A percentile compares a stretch with the other conserved stretches of the same genome.
Evolutionary conservation across 495 filamentous ascomycete species (phyloP).

Genomic region (Neurospora discreta): DNA sequence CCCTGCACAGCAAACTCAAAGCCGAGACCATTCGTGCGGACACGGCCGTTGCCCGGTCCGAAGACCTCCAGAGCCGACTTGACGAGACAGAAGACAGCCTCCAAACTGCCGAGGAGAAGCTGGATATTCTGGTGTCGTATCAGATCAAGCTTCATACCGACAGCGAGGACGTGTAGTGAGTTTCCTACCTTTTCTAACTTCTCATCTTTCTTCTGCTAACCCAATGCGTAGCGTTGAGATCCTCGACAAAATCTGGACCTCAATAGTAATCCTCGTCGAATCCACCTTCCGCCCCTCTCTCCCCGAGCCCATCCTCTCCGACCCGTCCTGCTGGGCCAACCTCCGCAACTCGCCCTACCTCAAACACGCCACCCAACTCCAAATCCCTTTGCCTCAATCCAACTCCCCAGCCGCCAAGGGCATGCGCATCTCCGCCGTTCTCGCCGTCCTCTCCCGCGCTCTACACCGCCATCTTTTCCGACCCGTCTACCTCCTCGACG

Average conservation of each 20-base stretch:
- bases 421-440: constrained; percentile 27
- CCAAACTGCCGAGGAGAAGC: constrained; percentile 9
- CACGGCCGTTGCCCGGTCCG: constrained; percentile 15
- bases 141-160: constrained; percentile 16
- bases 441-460: constrained; percentile 25
- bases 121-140: constrained; percentile 21
- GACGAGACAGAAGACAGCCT: constrained; percentile 17
- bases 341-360: constrained; percentile 26
- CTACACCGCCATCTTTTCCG: constrained; percentile 26
- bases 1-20: constrained; percentile 16
- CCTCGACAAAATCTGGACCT: constrained; percentile 30
- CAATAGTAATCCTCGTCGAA: constrained; percentile 25
- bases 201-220: background rate
- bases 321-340: constrained; percentile 28
- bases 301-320: constrained; percentile 19
- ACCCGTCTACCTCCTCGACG: constrained; percentile 24
- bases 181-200: background rate
- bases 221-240: constrained; percentile 14
- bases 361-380: constrained; percentile 24
- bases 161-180: constrained; percentile 24
- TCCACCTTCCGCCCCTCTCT: constrained; percentile 25
- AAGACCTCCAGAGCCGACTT: constrained; percentile 18
- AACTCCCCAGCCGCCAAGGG: constrained; percentile 27
- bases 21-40: constrained; percentile 16
- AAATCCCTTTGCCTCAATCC: constrained; percentile 24